Base-by-base conservation (phyloP, 176 grass and related monocot genomes). In the Areca catechu region DNA sequence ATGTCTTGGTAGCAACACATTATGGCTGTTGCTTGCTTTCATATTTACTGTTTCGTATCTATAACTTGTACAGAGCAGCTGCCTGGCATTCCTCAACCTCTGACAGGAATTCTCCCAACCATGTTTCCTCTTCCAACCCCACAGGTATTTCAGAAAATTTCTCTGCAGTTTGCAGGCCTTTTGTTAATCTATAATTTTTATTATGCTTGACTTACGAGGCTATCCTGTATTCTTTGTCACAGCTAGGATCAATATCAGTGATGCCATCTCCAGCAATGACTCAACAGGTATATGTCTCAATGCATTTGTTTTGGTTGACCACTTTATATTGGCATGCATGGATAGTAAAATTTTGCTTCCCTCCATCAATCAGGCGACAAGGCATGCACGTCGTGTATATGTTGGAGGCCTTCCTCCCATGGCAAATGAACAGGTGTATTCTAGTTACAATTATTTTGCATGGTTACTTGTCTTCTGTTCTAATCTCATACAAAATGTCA, bases 381-480 rank as follows among this genome's bases (percentile, higher is more conserved):
- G 70, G 50, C 70, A 72, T 62, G 70, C 70, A 19, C 70, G 70
- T 5, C 70, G 70, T 22, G 58, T 72, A 53, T 72, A 72, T 72
- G 70, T 72, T 72, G 70, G 70, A 62, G 70, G 70, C 27, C 58
- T 72, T 34, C 70, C 70, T 3, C 70, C 70, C 20, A 53, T 72
- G 70, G 58, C 70, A 72, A 72, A 72, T 62, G 70, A 72, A 16
- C 70, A 72, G 70, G 70, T 72, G 60, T 61, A 18, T 62, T 47
- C 24, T 51, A n/a, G n/a, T 22, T 50, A 20, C 10, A 16, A 2
- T n/a, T 62, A 23, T 20, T 15, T 62, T 34, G 53, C 20, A 30
- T 53, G 49, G 5, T 29, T 37, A 49, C 50, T 54, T 54, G 1
- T 18, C 24, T 61, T 17, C 12, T 34, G 6, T 43, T 10, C 6